Conservation (phyloP, 208 protist species). For the Phytomonas serpens region DNA sequence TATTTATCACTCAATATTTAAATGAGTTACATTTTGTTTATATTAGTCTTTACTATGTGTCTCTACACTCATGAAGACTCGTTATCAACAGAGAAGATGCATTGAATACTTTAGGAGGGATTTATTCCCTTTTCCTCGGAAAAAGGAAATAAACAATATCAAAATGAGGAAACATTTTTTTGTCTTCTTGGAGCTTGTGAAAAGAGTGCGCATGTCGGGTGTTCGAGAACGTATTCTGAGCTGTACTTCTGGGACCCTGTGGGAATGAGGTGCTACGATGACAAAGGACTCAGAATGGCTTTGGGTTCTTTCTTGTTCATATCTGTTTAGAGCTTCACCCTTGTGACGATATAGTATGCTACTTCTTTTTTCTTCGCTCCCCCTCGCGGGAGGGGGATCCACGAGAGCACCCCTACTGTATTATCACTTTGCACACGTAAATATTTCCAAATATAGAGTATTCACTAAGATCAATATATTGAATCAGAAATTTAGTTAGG, state of each 20-base stretch:
- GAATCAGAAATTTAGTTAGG: not conserved
- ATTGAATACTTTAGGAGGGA: not conserved
- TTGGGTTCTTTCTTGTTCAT: not conserved
- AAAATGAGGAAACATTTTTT: not conserved
- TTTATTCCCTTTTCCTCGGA: not conserved
- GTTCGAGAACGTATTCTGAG: not conserved
- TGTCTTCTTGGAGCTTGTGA: not conserved
- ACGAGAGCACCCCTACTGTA: not conserved
- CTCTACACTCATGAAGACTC: not conserved
- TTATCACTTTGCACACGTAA: not conserved
- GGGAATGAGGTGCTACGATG: not conserved
- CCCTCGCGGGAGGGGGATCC: not conserved
- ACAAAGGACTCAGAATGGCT: not conserved
- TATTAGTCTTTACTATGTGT: slow-evolving; percentile 6
- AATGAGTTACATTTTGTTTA: not conserved
- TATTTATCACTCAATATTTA: not conserved
- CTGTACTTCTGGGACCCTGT: not conserved
- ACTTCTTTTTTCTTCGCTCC: not conserved
- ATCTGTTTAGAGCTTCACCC: not conserved
- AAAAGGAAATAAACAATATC: not conserved
- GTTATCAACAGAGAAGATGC: not conserved
- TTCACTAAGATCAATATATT: not conserved
- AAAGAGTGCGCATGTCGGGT: not conserved
- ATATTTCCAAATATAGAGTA: not conserved
- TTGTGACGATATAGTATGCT: not conserved